These are phyloP conservation scores for Hura crepitans DNA, from an alignment of 441 rosid species.

Conservation along the genomic window DNA sequence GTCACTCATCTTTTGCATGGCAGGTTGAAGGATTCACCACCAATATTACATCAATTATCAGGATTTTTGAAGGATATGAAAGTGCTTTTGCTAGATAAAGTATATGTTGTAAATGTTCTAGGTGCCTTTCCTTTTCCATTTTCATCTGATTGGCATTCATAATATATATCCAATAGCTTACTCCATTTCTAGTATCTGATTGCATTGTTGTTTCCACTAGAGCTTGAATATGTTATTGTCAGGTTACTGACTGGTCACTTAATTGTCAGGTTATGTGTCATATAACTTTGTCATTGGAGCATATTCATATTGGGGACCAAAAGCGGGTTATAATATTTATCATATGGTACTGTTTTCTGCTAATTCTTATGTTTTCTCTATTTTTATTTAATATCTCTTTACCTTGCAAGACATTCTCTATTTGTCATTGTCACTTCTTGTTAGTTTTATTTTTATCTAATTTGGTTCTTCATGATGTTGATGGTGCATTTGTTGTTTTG, in stretches of 20 bases:
- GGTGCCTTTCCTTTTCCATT: conserved; percentile 39
- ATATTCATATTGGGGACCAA: conserved; percentile 97
- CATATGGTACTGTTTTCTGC: conserved; percentile 42
- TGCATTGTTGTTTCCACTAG: not conserved
- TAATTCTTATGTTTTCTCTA: not conserved
- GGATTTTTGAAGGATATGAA: conserved; percentile 54
- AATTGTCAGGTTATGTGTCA: conserved; percentile 60
- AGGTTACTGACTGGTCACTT: not conserved
- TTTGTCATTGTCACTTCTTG: not conserved
- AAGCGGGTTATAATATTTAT: conserved; percentile 87
- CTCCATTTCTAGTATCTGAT: not conserved
- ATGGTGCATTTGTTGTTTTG: not conserved
- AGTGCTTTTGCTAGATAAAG: conserved; percentile 61
- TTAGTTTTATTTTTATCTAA: not conserved
- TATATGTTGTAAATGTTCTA: conserved; percentile 67
- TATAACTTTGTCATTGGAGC: conserved; percentile 95
- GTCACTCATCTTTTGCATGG: not conserved
- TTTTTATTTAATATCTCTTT: not conserved
- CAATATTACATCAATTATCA: conserved; percentile 42
- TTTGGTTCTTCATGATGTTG: conserved; percentile 13
- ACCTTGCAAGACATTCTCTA: not conserved
- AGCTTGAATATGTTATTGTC: not conserved
- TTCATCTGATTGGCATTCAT: not conserved
- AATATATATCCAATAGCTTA: not conserved
- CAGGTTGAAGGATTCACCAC: conserved; percentile 38